Percentiles rank a stretch among this genome's conserved stretches.
phyloP scores from a whole-genome alignment of 2,329 filamentous ascomycete species.

The Arthrobotrys musiformis region DNA sequence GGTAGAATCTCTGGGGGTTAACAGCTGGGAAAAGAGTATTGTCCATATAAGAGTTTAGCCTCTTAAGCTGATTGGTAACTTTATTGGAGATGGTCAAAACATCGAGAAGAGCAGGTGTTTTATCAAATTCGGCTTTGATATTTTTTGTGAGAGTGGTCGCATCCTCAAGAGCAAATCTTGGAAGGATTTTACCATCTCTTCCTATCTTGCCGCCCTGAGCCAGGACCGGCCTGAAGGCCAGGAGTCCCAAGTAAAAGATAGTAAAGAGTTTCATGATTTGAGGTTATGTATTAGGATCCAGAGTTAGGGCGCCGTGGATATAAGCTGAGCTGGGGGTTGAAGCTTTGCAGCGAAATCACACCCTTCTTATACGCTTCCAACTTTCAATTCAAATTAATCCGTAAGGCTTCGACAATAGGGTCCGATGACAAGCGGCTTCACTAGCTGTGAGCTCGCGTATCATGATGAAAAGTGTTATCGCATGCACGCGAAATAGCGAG shows the following conservation, averaged over 20 bases:
- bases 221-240: not conserved
- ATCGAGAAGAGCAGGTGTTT: not conserved
- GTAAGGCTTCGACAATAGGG: too few species aligned
- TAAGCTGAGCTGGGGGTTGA: not conserved
- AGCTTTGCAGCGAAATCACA: too few species aligned
- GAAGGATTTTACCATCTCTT: not conserved
- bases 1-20: constrained; percentile 29
- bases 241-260: not conserved
- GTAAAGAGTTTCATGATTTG: not conserved
- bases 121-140: constrained; percentile 8
- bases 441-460: not conserved
- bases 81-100: constrained; percentile 2
- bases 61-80: constrained; percentile 11
- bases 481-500: not conserved
- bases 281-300: not conserved
- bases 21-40: constrained; percentile 3
- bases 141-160: not conserved
- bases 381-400: too few species aligned
- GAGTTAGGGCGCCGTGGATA: not conserved
- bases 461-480: too few species aligned
- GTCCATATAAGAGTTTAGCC: not conserved
- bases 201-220: not conserved
- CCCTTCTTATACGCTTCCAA: not conserved
- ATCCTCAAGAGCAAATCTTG: constrained; percentile 2
- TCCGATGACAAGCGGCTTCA: too few species aligned